Evolutionary conservation across 1,284 basidiomycete species (phyloP).

Genomic region (Cutaneotrichosporon cavernicola): DNA sequence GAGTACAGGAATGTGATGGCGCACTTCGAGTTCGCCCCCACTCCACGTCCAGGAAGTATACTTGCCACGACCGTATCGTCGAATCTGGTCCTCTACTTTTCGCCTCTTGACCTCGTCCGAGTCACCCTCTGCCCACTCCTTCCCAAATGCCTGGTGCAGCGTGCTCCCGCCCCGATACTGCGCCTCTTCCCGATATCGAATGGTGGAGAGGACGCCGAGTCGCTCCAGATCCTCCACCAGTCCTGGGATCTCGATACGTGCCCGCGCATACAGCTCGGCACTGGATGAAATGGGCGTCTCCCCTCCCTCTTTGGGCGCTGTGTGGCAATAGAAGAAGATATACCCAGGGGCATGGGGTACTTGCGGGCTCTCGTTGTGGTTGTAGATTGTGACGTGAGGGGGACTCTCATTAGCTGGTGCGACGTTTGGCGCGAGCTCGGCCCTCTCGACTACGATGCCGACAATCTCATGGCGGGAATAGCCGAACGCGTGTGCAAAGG

Average conservation of each 20-base stretch:
- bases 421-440: constrained; percentile 23
- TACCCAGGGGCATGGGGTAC: constrained; percentile 27
- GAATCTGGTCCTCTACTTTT: constrained; percentile 24
- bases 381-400: constrained; percentile 17
- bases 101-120: constrained; percentile 11
- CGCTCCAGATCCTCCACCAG: constrained; percentile 20
- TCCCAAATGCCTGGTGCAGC: constrained; percentile 24
- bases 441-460: constrained; percentile 23
- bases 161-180: constrained; percentile 22
- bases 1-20: constrained; percentile 19
- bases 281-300: constrained; percentile 24
- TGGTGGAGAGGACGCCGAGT: constrained; percentile 16
- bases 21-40: constrained; percentile 19
- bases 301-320: constrained; percentile 15
- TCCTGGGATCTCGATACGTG: constrained; percentile 22
- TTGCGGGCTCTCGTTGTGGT: constrained; percentile 27
- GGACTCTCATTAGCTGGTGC: constrained; percentile 28
- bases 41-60: constrained; percentile 24
- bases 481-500: constrained; percentile 20
- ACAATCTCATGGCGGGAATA: constrained; percentile 25
- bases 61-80: constrained; percentile 20
- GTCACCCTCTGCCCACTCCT: constrained; percentile 19
- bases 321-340: constrained; percentile 25
- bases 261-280: constrained; percentile 23
- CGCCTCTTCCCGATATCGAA: constrained; percentile 14